Base-by-base conservation (phyloP, 169 alveolate genomes). In the Eimeria maxima region DNA sequence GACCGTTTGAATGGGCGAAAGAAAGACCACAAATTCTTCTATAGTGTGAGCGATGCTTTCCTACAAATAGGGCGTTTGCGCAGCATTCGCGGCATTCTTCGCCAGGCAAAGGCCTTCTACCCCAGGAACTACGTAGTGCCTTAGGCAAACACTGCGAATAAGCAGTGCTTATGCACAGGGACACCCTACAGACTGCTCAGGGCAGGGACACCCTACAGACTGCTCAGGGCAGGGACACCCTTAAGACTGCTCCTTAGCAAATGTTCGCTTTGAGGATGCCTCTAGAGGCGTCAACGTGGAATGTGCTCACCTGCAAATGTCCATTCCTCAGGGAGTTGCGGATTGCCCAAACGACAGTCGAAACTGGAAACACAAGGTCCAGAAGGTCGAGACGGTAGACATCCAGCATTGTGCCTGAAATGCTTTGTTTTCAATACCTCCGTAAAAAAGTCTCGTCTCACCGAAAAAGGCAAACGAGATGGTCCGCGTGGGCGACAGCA, bases 11-110 rank as follows among this genome's bases (percentile, higher is more conserved):
- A 55, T 47, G 73, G 53, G 92, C 89, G 93, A 95, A 95, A 18
- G 95, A 33, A n/a, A 95, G 95, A 27, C 96, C 96, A 53, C 57
- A 88, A 8, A 95, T 69, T 53, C 89, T 86, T 45, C 90, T 65
- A 76, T 91, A 91, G 95, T 95, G 97, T n/a, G 95, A 80, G 11
- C 96, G 92, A 73, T 84, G 96, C 71, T 95, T 95, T 33, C 97
- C 97, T 74, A 88, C 53, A 44, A 29, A 13, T 69, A 29, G 13
- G 45, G 2, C 8, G 80, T 22, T 27, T 69, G 80, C 7, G 50
- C 80, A 33, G n/a, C 20, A 29, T 69, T 27, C 50, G 14, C 45
- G 8, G 13, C 50, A 0, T 10, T 27, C 3, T n/a, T 1, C 76
- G 76, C 0, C 69, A 16, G 44, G 24, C 24, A 65, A n/a, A 5